Evolutionary conservation across 2,329 filamentous ascomycete genomes (phyloP).

Genomic region (Fusarium sp.): DNA sequence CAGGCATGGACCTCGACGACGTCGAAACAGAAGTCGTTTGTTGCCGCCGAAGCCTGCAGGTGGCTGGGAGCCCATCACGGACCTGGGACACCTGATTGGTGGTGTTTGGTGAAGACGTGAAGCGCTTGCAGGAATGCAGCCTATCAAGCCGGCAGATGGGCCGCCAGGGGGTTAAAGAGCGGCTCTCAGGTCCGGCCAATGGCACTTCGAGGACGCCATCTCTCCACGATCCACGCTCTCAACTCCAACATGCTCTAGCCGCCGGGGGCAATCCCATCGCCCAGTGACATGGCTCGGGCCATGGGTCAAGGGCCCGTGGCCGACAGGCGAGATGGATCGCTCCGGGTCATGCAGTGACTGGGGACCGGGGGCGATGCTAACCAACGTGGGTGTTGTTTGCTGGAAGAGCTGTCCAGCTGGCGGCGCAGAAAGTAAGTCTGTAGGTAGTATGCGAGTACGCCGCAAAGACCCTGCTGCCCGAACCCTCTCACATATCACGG

Average conservation of each 20-base stretch:
- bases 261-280: slow-evolving; percentile 17
- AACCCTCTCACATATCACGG: slow-evolving; percentile 34
- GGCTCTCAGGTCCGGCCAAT: slow-evolving; percentile 34
- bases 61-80: slow-evolving; percentile 56
- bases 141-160: slow-evolving; percentile 41
- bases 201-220: slow-evolving; percentile 14
- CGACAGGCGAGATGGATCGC: slow-evolving; percentile 19
- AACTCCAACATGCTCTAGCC: slow-evolving; percentile 38
- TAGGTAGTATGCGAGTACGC: slow-evolving; percentile 16
- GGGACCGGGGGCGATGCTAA: slow-evolving; percentile 22
- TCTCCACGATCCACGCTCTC: slow-evolving; percentile 38
- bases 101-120: slow-evolving; percentile 31
- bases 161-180: slow-evolving; percentile 28
- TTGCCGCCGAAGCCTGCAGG: slow-evolving; percentile 61
- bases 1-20: slow-evolving; percentile 16
- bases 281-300: slow-evolving; percentile 27
- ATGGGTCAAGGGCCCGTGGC: slow-evolving; percentile 8
- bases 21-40: slow-evolving; percentile 48
- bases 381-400: slow-evolving; percentile 9
- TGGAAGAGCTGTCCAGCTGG: slow-evolving; percentile 16
- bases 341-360: slow-evolving; percentile 27
- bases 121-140: slow-evolving; percentile 37
- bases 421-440: background rate
- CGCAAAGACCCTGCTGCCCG: slow-evolving; percentile 15
- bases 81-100: slow-evolving; percentile 53